Percentiles rank a stretch among this genome's conserved stretches.
These are phyloP conservation scores for Metschnikowia cubensis DNA, from an alignment of 805 yeast genomes.

Conservation along the genomic window DNA sequence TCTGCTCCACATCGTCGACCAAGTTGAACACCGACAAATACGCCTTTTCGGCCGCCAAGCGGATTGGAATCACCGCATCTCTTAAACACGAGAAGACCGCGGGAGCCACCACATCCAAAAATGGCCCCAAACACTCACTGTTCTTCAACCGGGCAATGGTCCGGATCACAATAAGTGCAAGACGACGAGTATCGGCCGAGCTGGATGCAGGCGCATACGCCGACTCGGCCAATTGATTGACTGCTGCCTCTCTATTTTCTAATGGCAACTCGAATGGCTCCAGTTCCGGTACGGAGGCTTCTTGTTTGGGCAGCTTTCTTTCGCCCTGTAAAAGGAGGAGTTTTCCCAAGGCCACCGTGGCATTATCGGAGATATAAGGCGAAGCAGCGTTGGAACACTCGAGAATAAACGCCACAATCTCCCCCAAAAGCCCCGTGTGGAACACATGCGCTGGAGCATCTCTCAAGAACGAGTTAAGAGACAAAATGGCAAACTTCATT, in stretches of 20 bases:
- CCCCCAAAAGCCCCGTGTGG: conserved; percentile 45
- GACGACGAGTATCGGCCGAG: conserved; percentile 74
- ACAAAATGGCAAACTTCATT: conserved; percentile 56
- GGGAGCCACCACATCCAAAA: conserved; percentile 57
- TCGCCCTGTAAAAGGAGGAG: conserved; percentile 52
- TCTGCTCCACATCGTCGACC: conserved; percentile 59
- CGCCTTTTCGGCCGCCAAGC: conserved; percentile 91
- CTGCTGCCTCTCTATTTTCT: conserved; percentile 39
- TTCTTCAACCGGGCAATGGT: conserved; percentile 66
- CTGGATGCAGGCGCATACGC: conserved; percentile 52
- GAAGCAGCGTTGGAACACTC: conserved; percentile 39
- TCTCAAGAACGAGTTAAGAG: conserved; percentile 74
- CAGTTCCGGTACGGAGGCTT: conserved; percentile 8
- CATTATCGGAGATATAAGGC: conserved; percentile 66
- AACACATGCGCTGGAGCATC: conserved; percentile 69
- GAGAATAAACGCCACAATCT: conserved; percentile 47
- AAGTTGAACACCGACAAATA: conserved; percentile 68
- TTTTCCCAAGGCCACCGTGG: conserved; percentile 79
- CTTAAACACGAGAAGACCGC: conserved; percentile 79
- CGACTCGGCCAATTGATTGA: conserved; percentile 47
- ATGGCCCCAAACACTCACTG: conserved; percentile 47
- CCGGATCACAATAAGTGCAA: conserved; percentile 70
- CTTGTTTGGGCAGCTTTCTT: conserved; percentile 23
- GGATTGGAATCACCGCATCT: conserved; percentile 86
- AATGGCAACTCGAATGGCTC: conserved; percentile 39